Conservation (phyloP, 1,284 basidiomycete genomes). For the Stereum hirsutum region DNA sequence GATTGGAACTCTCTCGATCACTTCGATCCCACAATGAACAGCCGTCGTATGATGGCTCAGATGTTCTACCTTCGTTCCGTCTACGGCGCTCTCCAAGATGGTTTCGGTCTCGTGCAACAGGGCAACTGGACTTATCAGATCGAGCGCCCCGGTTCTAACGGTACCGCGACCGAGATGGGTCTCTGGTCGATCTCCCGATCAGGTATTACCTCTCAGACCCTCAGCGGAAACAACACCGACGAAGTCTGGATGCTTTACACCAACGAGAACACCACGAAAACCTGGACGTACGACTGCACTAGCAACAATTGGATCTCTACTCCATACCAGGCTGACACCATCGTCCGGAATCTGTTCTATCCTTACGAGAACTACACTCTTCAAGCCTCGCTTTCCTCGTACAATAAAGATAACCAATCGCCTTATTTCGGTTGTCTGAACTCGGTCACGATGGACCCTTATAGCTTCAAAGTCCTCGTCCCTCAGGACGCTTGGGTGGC, state of each 20-base stretch:
- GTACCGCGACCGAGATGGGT: conserved; percentile 74
- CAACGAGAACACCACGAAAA: conserved; percentile 70
- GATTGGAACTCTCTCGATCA: conserved; percentile 88
- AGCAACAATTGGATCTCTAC: conserved; percentile 61
- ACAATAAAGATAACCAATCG: conserved; percentile 40
- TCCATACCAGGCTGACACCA: conserved; percentile 54
- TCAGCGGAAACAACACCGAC: conserved; percentile 48
- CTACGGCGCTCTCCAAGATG: conserved; percentile 76
- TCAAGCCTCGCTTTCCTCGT: conserved; percentile 51
- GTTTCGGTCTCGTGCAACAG: conserved; percentile 68
- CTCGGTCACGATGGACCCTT: conserved; percentile 58
- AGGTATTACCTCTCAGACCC: conserved; percentile 47
- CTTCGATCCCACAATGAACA: conserved; percentile 81
- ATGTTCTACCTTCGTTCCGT: conserved; percentile 60
- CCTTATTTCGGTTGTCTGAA: conserved; percentile 71
- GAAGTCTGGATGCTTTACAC: conserved; percentile 78
- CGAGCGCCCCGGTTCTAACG: conserved; percentile 75
- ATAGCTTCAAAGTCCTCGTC: conserved; percentile 77
- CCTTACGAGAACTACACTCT: conserved; percentile 78
- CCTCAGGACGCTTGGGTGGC: conserved; percentile 57
- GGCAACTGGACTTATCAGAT: conserved; percentile 80
- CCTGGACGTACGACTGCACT: conserved; percentile 56
- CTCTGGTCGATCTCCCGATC: conserved; percentile 74
- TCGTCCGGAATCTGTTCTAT: conserved; percentile 68
- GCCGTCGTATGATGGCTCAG: conserved; percentile 64